These are phyloP conservation scores for Pogostemon cablin DNA, from an alignment of 257 asterid species.

Conservation along the genomic window DNA sequence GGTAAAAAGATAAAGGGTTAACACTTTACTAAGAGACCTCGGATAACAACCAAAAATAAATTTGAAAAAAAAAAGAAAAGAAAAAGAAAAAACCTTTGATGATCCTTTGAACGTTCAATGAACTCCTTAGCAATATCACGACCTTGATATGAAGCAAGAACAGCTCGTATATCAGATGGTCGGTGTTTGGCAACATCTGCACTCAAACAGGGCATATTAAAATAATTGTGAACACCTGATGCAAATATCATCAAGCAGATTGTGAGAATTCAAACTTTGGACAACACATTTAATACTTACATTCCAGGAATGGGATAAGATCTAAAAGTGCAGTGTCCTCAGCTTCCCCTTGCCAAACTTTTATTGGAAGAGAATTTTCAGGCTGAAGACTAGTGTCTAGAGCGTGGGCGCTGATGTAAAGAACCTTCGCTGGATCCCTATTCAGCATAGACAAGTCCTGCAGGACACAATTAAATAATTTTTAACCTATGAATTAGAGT, in stretches of 20 bases:
- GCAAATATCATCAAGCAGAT: slow-evolving; percentile 28
- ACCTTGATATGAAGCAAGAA: slow-evolving; percentile 83
- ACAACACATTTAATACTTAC: slow-evolving; percentile 46
- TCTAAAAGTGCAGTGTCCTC: slow-evolving; percentile 88
- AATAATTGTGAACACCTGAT: neutral
- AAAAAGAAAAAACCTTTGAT: slow-evolving; percentile 55
- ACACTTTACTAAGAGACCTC: neutral
- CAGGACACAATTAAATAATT: slow-evolving; percentile 27
- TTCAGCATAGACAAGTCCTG: slow-evolving; percentile 91
- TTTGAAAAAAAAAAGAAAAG: neutral
- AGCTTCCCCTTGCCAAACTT: slow-evolving; percentile 76
- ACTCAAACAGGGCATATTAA: slow-evolving; percentile 27
- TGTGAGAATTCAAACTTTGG: neutral
- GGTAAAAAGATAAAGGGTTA: neutral
- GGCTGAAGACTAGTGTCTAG: slow-evolving; percentile 82
- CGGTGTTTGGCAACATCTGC: slow-evolving; percentile 77
- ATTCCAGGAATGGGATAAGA: slow-evolving; percentile 90
- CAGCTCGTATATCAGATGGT: slow-evolving; percentile 83
- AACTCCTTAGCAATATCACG: slow-evolving; percentile 85
- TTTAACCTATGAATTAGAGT: slow-evolving; percentile 2
- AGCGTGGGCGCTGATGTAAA: slow-evolving; percentile 78
- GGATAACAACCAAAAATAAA: neutral
- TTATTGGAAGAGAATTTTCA: slow-evolving; percentile 68
- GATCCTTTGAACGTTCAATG: slow-evolving; percentile 77
- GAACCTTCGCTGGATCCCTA: slow-evolving; percentile 77